Evolutionary conservation across 1,284 basidiomycete species (phyloP).

Genomic region (Sparassis latifolia): DNA sequence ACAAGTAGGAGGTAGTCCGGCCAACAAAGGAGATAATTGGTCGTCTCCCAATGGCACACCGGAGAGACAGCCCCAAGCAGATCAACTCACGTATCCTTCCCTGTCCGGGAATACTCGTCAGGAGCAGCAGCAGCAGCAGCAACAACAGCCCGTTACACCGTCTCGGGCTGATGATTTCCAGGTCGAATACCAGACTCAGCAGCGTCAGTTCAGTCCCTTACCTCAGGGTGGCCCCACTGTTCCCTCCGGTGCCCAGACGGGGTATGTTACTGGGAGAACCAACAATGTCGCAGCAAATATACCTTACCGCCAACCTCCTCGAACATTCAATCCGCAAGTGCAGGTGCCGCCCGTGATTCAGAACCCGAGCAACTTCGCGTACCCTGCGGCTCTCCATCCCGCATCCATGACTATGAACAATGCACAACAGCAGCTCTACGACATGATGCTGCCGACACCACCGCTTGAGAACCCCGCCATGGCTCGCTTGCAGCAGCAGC

Average conservation of each 20-base stretch:
- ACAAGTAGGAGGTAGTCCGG: conserved; percentile 49
- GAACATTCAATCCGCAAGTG: conserved; percentile 44
- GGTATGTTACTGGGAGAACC: conserved; percentile 43
- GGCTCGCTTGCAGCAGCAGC: conserved; percentile 69
- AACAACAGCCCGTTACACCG: neutral
- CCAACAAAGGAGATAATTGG: conserved; percentile 22
- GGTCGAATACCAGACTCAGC: conserved; percentile 50
- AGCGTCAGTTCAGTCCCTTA: conserved; percentile 44
- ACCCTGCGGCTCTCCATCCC: conserved; percentile 46
- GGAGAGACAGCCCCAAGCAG: conserved; percentile 31
- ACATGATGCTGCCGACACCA: conserved; percentile 63
- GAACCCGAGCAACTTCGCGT: conserved; percentile 48
- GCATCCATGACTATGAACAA: conserved; percentile 61
- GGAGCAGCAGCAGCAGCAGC: conserved; percentile 34
- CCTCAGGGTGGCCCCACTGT: conserved; percentile 10
- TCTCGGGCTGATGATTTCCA: conserved; percentile 42
- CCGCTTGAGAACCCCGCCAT: conserved; percentile 57
- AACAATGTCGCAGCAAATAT: conserved; percentile 37
- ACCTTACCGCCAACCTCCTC: conserved; percentile 49
- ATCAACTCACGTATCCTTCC: conserved; percentile 69
- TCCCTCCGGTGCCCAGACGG: conserved; percentile 21
- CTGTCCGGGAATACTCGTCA: conserved; percentile 33
- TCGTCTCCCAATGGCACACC: conserved; percentile 24
- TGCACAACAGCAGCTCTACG: conserved; percentile 67
- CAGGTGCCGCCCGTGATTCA: conserved; percentile 41